phyloP scores from a whole-genome alignment of 179 eudicot genomes.

The Amaranthus tricolor region DNA sequence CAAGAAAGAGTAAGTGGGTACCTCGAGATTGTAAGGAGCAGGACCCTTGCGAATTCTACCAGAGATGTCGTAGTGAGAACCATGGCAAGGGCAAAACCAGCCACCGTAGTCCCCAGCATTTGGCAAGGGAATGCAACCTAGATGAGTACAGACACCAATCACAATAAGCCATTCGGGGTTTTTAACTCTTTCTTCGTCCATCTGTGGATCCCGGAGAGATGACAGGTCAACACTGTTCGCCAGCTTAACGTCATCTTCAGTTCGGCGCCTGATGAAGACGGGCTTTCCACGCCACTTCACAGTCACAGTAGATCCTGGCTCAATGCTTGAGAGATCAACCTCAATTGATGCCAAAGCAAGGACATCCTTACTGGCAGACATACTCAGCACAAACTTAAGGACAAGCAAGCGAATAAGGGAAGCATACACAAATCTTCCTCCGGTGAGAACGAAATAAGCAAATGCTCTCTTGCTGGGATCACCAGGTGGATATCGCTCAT shows the following conservation, averaged over 20 bases:
- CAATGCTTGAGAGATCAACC: constrained; percentile 70
- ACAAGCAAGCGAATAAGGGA: constrained; percentile 57
- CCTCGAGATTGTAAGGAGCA: constrained; percentile 76
- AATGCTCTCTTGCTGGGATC: constrained; percentile 76
- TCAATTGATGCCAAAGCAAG: constrained; percentile 73
- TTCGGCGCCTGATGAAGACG: constrained; percentile 66
- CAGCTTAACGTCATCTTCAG: constrained; percentile 57
- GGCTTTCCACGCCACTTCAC: constrained; percentile 91
- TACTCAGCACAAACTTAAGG: constrained; percentile 64
- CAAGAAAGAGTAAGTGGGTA: constrained; percentile 71
- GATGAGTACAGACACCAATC: constrained; percentile 67
- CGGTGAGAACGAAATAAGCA: constrained; percentile 65
- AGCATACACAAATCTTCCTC: constrained; percentile 71
- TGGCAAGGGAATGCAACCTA: constrained; percentile 73
- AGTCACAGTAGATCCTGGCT: constrained; percentile 62
- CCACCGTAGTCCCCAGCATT: constrained; percentile 72
- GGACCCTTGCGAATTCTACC: constrained; percentile 81
- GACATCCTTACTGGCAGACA: constrained; percentile 79
- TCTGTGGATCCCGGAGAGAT: constrained; percentile 72
- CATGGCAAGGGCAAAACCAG: constrained; percentile 87
- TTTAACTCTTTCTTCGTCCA: constrained; percentile 61
- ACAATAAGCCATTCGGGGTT: constrained; percentile 77
- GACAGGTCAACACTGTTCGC: constrained; percentile 58
- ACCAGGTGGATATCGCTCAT: constrained; percentile 59
- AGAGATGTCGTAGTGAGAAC: constrained; percentile 76